phyloP scores from a whole-genome alignment of 169 alveolate species.

The Neospora caninum region DNA sequence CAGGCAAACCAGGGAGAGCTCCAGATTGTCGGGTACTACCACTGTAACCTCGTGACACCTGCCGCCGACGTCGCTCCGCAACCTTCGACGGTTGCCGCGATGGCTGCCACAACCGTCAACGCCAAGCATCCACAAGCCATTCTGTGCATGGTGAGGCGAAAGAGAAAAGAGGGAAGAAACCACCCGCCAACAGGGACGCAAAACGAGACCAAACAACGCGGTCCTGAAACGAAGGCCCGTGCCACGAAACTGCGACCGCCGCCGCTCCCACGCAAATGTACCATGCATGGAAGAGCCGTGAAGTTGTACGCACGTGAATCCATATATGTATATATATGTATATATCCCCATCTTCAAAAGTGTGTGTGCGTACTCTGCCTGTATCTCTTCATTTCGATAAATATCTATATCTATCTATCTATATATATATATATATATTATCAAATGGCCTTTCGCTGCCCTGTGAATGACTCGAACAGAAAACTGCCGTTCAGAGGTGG shows the following conservation, averaged over 20 bases:
- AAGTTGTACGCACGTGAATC: too few relatives aligned
- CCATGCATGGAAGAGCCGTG: too few relatives aligned
- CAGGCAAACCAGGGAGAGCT: neutral
- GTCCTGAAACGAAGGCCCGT: too few relatives aligned
- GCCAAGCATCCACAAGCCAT: neutral
- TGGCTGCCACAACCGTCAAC: neutral
- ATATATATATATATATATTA: neutral
- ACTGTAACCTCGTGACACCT: neutral
- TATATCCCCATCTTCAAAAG: neutral
- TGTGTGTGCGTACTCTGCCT: neutral
- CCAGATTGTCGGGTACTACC: conserved; percentile 1
- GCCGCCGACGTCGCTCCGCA: neutral
- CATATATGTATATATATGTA: neutral
- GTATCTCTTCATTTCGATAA: neutral
- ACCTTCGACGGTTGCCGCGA: neutral
- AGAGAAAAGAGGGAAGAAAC: too few relatives aligned
- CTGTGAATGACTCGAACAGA: too few relatives aligned
- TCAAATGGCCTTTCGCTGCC: neutral
- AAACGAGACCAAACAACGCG: too few relatives aligned
- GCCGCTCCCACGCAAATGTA: too few relatives aligned
- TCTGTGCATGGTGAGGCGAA: conserved; percentile 1
- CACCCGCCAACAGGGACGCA: too few relatives aligned
- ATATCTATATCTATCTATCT: neutral
- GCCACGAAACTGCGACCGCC: too few relatives aligned
- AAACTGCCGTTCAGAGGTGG: neutral